Percentiles rank a stretch among this genome's conserved stretches.
These are phyloP conservation scores for Candida ficus DNA, from an alignment of 805 yeast genomes.

Conservation along the genomic window DNA sequence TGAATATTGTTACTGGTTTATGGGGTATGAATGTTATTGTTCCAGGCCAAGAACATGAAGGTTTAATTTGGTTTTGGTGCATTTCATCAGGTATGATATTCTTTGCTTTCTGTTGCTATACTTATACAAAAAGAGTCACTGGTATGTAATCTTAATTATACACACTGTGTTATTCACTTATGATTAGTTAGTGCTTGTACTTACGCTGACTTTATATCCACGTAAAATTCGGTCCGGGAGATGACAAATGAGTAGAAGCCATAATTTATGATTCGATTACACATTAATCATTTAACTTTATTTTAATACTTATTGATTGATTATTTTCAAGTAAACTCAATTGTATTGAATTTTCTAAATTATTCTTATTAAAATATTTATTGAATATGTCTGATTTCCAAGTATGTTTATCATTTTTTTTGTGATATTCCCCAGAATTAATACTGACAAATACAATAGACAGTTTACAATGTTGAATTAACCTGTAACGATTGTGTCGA, in stretches of 20 bases:
- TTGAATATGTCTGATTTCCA: constrained; percentile 5
- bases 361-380: too few species aligned
- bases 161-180: background rate
- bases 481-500: constrained; percentile 52
- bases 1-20: constrained; percentile 91
- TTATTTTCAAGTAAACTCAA: too few species aligned
- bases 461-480: constrained; percentile 83
- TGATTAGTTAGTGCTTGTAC: background rate
- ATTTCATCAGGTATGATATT: constrained; percentile 41
- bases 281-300: background rate
- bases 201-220: background rate
- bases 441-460: constrained; percentile 9
- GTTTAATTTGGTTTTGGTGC: constrained; percentile 61
- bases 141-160: constrained; percentile 19
- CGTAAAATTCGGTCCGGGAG: background rate
- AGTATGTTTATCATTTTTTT: too few species aligned
- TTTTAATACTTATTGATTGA: too few species aligned
- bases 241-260: constrained; percentile 1
- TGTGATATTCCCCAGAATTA: too few species aligned
- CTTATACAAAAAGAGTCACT: constrained; percentile 42
- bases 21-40: constrained; percentile 99
- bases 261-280: background rate
- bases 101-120: constrained; percentile 42
- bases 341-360: too few species aligned
- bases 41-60: constrained; percentile 79